A percentile compares a stretch with the other conserved stretches of the same genome.
Conservation (phyloP, 768 basidiomycete genomes). For the Leccinum longicurvipes region DNA sequence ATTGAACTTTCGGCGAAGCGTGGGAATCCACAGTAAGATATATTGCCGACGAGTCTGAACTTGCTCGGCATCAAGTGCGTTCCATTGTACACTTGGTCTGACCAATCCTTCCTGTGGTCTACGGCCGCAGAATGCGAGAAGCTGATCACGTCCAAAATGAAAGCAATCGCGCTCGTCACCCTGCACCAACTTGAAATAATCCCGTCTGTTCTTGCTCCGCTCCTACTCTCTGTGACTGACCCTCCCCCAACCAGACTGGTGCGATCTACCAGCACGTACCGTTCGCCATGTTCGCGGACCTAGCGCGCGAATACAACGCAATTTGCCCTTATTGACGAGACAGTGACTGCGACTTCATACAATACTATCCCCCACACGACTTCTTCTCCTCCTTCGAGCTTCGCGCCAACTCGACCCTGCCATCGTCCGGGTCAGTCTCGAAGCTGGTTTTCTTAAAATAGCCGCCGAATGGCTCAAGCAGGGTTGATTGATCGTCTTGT, state of each 20-base stretch:
- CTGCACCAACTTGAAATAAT: too few species aligned
- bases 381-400: slow-evolving; percentile 52
- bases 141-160: slow-evolving; percentile 56
- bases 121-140: slow-evolving; percentile 42
- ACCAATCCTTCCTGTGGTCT: slow-evolving; percentile 61
- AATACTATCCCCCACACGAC: slow-evolving; percentile 47
- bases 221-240: not conserved
- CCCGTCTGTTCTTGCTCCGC: slow-evolving; percentile 43
- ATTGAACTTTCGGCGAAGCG: too few species aligned
- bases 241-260: slow-evolving; percentile 48
- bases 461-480: too few species aligned
- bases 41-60: slow-evolving; percentile 68
- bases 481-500: too few species aligned
- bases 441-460: too few species aligned
- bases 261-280: slow-evolving; percentile 58
- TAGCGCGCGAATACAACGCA: slow-evolving; percentile 53
- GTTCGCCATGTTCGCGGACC: slow-evolving; percentile 53
- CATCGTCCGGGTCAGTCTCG: too few species aligned
- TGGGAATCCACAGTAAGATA: too few species aligned
- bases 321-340: slow-evolving; percentile 84
- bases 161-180: slow-evolving; percentile 70
- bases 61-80: slow-evolving; percentile 60
- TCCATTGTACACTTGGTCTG: slow-evolving; percentile 47
- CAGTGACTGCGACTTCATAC: slow-evolving; percentile 79
- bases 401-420: too few species aligned